A percentile compares a stretch with the other conserved stretches of the same genome.
Conservation (phyloP, 73 alveolate genomes). For the Breviolum minutum region DNA sequence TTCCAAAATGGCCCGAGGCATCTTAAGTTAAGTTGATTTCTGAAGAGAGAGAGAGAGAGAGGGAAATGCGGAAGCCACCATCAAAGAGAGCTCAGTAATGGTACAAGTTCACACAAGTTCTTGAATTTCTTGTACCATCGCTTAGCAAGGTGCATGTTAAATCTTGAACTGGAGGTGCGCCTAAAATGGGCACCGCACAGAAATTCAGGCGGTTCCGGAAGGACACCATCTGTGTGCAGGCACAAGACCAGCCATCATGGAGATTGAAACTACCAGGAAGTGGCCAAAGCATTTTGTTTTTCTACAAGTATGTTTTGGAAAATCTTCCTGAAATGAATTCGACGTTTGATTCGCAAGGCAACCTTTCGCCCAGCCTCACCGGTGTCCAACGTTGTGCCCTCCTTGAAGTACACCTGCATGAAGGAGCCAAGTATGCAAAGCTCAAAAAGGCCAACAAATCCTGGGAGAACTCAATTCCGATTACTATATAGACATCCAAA, state of each 20-base stretch:
- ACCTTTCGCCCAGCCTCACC: neutral
- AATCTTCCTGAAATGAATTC: too few relatives aligned
- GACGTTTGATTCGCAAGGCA: neutral
- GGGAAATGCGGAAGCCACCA: neutral
- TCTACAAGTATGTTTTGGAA: too few relatives aligned
- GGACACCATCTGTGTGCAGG: slow-evolving; percentile 67
- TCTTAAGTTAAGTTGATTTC: neutral
- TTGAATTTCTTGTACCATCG: neutral
- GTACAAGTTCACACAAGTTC: too few relatives aligned
- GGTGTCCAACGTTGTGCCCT: slow-evolving; percentile 71
- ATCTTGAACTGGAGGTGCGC: neutral
- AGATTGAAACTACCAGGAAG: too few relatives aligned
- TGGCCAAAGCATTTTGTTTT: too few relatives aligned
- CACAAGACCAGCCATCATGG: too few relatives aligned
- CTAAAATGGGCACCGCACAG: slow-evolving; percentile 87
- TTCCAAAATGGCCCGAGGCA: neutral
- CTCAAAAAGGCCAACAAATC: too few relatives aligned
- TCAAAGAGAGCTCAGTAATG: too few relatives aligned
- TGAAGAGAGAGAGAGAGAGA: neutral
- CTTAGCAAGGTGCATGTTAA: neutral
- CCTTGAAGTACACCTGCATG: slow-evolving; percentile 59
- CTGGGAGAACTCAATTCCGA: too few relatives aligned
- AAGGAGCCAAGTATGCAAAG: neutral
- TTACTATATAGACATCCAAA: neutral
- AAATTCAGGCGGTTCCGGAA: slow-evolving; percentile 79